These are phyloP conservation scores for Carex myosuroides DNA, from an alignment of 176 grass and related monocot genomes.

Conservation along the genomic window DNA sequence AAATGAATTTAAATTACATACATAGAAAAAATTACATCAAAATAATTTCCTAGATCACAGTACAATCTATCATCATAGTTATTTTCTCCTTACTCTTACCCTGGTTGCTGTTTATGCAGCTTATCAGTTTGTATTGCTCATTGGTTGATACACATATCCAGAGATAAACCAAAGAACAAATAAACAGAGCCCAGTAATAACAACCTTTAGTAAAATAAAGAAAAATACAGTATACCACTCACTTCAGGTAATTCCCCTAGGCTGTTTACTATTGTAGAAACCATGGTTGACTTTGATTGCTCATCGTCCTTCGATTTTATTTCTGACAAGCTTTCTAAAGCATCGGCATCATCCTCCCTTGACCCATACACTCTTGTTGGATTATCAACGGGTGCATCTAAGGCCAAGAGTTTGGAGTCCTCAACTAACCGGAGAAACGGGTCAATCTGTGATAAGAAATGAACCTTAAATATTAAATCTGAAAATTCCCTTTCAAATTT, in stretches of 20 bases:
- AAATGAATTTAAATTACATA: not conserved
- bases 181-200: not conserved
- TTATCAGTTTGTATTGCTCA: not conserved
- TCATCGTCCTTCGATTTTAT: conserved; percentile 41
- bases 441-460: conserved; percentile 49
- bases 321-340: conserved; percentile 62
- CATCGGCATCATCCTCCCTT: conserved; percentile 62
- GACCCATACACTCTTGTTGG: conserved; percentile 53
- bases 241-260: conserved; percentile 59
- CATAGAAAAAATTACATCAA: not conserved
- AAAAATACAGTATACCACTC: conserved; percentile 12
- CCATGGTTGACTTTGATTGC: conserved; percentile 62
- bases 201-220: not conserved
- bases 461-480: not conserved
- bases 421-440: conserved; percentile 84
- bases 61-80: not conserved
- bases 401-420: conserved; percentile 63
- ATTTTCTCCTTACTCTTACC: not conserved
- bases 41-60: not conserved
- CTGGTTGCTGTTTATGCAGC: not conserved
- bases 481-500: conserved; percentile 8
- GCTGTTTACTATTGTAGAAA: conserved; percentile 61
- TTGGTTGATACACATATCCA: not conserved
- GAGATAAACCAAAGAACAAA: not conserved
- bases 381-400: conserved; percentile 28